Conservation (phyloP, 345 rosid genomes). For the Turritis glabra region DNA sequence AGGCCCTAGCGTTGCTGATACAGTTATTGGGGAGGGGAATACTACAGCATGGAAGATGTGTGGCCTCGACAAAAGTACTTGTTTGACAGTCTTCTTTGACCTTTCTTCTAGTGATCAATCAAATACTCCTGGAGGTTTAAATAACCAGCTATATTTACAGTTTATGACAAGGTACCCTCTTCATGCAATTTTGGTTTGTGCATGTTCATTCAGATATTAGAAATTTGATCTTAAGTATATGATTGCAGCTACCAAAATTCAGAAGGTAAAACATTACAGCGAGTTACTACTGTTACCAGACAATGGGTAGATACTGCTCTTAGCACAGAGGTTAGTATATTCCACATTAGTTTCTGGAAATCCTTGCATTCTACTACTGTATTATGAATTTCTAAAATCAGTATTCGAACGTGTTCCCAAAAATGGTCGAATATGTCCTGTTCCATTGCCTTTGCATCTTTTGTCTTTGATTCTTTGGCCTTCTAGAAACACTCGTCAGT, state of each 20-base stretch:
- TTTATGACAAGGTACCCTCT: slow-evolving; percentile 78
- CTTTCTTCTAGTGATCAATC: slow-evolving; percentile 76
- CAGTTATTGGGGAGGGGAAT: slow-evolving; percentile 88
- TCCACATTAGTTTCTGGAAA: slow-evolving; percentile 1
- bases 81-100: slow-evolving; percentile 92
- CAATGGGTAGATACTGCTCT: slow-evolving; percentile 89
- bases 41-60: slow-evolving; percentile 96
- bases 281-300: slow-evolving; percentile 85
- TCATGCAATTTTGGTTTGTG: slow-evolving; percentile 6
- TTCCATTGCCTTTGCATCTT: background rate
- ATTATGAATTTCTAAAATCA: slow-evolving; percentile 6
- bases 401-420: slow-evolving; percentile 14
- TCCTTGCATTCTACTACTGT: slow-evolving; percentile 3
- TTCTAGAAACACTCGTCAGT: background rate
- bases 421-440: background rate
- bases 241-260: slow-evolving; percentile 76
- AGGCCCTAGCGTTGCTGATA: slow-evolving; percentile 87
- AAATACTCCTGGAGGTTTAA: slow-evolving; percentile 61
- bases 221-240: slow-evolving; percentile 32
- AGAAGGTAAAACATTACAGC: slow-evolving; percentile 70
- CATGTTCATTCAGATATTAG: slow-evolving; percentile 17
- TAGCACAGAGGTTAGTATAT: slow-evolving; percentile 75
- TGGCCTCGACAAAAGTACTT: slow-evolving; percentile 94
- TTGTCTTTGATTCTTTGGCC: background rate
- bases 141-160: slow-evolving; percentile 83